phyloP scores from a whole-genome alignment of 306 rosid genomes.

The Luffa aegyptiaca region DNA sequence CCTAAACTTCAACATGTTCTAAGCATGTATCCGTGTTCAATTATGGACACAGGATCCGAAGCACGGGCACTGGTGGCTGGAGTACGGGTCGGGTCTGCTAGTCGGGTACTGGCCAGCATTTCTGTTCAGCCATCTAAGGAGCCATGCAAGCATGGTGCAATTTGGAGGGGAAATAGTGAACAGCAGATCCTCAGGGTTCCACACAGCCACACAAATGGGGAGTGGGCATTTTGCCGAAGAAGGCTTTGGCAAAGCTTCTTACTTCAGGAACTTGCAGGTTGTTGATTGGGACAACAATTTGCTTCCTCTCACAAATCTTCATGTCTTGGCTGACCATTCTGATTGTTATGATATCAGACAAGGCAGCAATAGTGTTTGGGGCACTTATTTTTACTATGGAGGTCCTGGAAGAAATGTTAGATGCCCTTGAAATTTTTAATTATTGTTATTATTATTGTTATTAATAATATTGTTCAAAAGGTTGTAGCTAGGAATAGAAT shows the following conservation, averaged over 20 bases:
- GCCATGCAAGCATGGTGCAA: slow-evolving; percentile 62
- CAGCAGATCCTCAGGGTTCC: slow-evolving; percentile 48
- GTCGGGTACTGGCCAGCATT: slow-evolving; percentile 75
- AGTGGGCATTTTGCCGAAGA: slow-evolving; percentile 69
- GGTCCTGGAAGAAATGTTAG: slow-evolving; percentile 69
- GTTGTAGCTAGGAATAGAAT: neutral
- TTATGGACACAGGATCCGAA: slow-evolving; percentile 41
- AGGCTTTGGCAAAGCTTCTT: slow-evolving; percentile 60
- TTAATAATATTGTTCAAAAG: neutral
- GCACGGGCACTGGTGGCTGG: slow-evolving; percentile 77
- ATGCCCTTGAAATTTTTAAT: slow-evolving; percentile 33
- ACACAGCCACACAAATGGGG: slow-evolving; percentile 65
- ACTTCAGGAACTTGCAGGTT: slow-evolving; percentile 59
- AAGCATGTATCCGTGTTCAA: neutral
- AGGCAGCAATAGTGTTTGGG: slow-evolving; percentile 56
- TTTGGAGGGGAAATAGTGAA: slow-evolving; percentile 73
- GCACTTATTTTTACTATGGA: slow-evolving; percentile 68
- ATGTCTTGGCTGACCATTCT: slow-evolving; percentile 57
- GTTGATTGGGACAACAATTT: slow-evolving; percentile 74
- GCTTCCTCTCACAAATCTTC: slow-evolving; percentile 53
- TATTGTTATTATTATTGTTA: neutral
- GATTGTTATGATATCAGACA: slow-evolving; percentile 57
- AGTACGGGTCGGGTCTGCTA: slow-evolving; percentile 50
- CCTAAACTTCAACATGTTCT: too few species aligned
- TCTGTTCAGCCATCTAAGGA: slow-evolving; percentile 57